Evolutionary conservation across 2,329 filamentous ascomycete genomes (phyloP), one percentile per base, ranked within the genome.

Genomic region (Cordyceps pruinosa): DNA sequence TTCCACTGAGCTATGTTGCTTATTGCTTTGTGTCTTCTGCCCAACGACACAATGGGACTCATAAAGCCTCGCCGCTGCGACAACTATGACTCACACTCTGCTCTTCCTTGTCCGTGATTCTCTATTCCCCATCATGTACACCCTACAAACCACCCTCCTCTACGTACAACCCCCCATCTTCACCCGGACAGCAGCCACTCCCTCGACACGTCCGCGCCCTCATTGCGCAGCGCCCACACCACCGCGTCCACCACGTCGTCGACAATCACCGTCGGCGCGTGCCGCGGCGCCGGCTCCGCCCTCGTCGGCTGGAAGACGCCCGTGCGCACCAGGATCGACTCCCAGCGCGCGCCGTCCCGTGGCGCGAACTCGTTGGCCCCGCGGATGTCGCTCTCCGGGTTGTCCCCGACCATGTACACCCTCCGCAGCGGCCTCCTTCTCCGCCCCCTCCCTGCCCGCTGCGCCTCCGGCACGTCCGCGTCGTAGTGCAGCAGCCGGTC

Each of bases 371-470:
- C 79, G 68, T 96, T 96, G 21, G 90, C 92, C 6, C 94, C 94
- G 5, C 83, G 77, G 62, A 99, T 96, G 69, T 99, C 94, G 64
- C 88, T 94, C 67, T 90, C 90, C 5, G 89, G 88, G 66, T 93
- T 93, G 67, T 93, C 89, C 6, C 94, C 94, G 42, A 97, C 83
- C 93, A 97, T 97, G 72, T 96, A 97, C 12, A 97, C 91, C 44
- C 80, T 82, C 65, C 79, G 77, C 56, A 96, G 71, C n/a, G 80
- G 78, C 21, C 87, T 77, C 68, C 89, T 84, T 58, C 73, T 73
- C 63, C 21, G 61, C 32, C 19, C 51, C 17, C 46, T 63, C 56
- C 17, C 62, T 25, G 60, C 41, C 34, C 59, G 51, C 48, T 21
- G 62, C 59, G 48, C 57, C 46, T 58, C 58, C 2, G 64, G 61